A percentile compares a stretch with the other conserved stretches of the same genome.
phyloP scores from a whole-genome alignment of 2,329 filamentous ascomycete genomes.

The Lasiodiplodia gonubiensis region DNA sequence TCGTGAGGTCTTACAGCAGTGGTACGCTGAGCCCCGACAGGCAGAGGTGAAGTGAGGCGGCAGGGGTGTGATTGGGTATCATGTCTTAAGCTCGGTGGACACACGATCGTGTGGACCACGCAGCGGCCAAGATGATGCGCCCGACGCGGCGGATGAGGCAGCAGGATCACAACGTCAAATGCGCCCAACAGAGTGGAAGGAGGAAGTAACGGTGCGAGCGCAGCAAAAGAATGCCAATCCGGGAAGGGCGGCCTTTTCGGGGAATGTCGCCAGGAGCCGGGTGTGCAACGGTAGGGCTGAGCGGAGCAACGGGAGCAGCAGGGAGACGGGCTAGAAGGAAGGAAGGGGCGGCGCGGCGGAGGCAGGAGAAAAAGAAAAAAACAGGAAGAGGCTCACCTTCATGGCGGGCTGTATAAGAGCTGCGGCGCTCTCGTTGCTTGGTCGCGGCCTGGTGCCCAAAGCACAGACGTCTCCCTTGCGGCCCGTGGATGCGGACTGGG shows the following conservation, averaged over 20 bases:
- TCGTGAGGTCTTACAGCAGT: conserved; percentile 47
- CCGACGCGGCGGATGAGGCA: conserved; percentile 18
- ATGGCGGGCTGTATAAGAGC: conserved; percentile 28
- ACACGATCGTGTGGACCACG: conserved; percentile 29
- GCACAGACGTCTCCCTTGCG: conserved; percentile 28
- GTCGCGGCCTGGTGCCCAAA: conserved; percentile 24
- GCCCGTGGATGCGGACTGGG: conserved; percentile 14
- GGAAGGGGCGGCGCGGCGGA: conserved; percentile 5
- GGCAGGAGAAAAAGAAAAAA: conserved; percentile 3
- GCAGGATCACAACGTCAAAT: conserved; percentile 20
- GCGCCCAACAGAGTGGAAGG: conserved; percentile 21
- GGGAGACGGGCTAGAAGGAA: neutral
- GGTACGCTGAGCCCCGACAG: conserved; percentile 33
- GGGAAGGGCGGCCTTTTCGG: conserved; percentile 28
- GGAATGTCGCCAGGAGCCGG: conserved; percentile 28
- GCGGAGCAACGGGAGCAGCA: conserved; percentile 21
- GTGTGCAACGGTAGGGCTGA: conserved; percentile 30
- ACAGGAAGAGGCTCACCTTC: conserved; percentile 5
- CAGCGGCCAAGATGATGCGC: conserved; percentile 26
- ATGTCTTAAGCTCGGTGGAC: conserved; percentile 30
- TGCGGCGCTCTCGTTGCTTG: conserved; percentile 15
- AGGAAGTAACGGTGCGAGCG: conserved; percentile 25
- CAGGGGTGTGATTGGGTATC: conserved; percentile 31
- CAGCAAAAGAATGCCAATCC: conserved; percentile 27
- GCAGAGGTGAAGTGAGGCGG: conserved; percentile 14